phyloP scores from a whole-genome alignment of 352 stramenopile genomes.

The Phytophthora brassicae region DNA sequence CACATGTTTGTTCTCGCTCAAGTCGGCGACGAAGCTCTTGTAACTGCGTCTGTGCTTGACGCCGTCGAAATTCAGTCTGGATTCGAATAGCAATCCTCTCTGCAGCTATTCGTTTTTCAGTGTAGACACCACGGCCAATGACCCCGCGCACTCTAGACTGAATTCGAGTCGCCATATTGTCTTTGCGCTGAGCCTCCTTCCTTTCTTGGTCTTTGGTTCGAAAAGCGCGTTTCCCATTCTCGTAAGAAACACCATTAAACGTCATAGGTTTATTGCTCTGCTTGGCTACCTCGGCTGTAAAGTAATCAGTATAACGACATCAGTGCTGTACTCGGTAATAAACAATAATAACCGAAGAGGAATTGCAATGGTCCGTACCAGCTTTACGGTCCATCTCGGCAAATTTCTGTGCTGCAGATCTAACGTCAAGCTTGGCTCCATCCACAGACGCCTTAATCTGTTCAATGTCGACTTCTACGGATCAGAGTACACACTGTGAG shows the following conservation, averaged over 20 bases:
- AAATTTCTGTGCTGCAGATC: slow-evolving; percentile 61
- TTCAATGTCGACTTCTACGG: slow-evolving; percentile 49
- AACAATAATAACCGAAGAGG: background rate
- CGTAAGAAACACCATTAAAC: slow-evolving; percentile 36
- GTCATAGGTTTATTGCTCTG: slow-evolving; percentile 41
- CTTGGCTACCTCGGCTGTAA: slow-evolving; percentile 35
- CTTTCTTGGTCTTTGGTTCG: slow-evolving; percentile 35
- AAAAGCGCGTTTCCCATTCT: slow-evolving; percentile 22
- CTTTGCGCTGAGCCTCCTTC: slow-evolving; percentile 30
- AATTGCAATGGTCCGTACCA: slow-evolving; percentile 30
- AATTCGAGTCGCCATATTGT: slow-evolving; percentile 50
- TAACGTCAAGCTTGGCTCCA: slow-evolving; percentile 46
- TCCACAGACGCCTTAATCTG: slow-evolving; percentile 65
- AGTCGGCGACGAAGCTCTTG: slow-evolving; percentile 27
- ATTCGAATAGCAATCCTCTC: slow-evolving; percentile 35
- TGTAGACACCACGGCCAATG: slow-evolving; percentile 39
- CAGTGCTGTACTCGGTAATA: background rate
- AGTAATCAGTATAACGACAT: slow-evolving; percentile 13
- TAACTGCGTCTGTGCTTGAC: slow-evolving; percentile 31
- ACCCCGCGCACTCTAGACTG: slow-evolving; percentile 43
- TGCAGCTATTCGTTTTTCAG: slow-evolving; percentile 24
- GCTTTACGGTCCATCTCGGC: slow-evolving; percentile 65
- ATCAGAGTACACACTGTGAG: background rate
- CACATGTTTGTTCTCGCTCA: slow-evolving; percentile 27
- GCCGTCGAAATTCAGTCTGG: slow-evolving; percentile 40